Conservation (phyloP, 23 red algal genomes). For the Gracilaria gracilis region DNA sequence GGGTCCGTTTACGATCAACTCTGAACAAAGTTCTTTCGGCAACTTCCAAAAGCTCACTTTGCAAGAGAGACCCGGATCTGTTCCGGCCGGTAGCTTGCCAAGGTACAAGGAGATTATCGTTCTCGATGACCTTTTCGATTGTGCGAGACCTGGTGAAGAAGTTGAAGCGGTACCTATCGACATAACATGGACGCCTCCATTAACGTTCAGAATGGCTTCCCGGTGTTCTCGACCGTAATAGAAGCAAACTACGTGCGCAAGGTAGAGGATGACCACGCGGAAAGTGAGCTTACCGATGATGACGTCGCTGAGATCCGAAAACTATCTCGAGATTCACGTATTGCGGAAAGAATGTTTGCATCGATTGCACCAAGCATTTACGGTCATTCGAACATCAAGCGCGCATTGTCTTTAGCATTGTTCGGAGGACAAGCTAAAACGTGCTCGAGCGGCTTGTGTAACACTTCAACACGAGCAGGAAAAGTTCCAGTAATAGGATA, state of each 20-base stretch:
- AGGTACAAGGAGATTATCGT: conserved; percentile 97
- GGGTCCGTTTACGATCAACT: conserved; percentile 95
- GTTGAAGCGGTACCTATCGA: conserved; percentile 94
- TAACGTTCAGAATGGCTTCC: conserved; percentile 93
- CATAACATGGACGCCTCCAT: conserved; percentile 90
- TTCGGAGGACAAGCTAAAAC: conserved; percentile 97
- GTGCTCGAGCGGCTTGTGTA: no score
- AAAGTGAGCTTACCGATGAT: conserved; percentile 93
- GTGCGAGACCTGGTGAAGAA: conserved; percentile 93
- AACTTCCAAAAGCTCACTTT: conserved; percentile 97
- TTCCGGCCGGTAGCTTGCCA: conserved; percentile 93
- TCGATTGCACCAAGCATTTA: conserved; percentile 98
- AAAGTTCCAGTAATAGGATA: no score
- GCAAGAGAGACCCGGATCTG: conserved; percentile 94
- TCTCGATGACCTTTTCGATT: conserved; percentile 92
- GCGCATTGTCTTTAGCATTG: conserved; percentile 85
- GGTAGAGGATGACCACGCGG: conserved; percentile 84
- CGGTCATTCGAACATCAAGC: conserved; percentile 93
- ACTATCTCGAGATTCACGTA: conserved; percentile 76
- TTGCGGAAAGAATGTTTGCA: conserved; percentile 89
- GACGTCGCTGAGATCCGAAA: conserved; percentile 83
- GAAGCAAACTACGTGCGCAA: conserved; percentile 94
- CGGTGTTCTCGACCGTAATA: conserved; percentile 95
- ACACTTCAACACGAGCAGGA: no score
- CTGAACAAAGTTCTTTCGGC: conserved; percentile 90